These are phyloP conservation scores for Cystofilobasidium macerans DNA, from an alignment of 768 basidiomycete species.

Conservation along the genomic window DNA sequence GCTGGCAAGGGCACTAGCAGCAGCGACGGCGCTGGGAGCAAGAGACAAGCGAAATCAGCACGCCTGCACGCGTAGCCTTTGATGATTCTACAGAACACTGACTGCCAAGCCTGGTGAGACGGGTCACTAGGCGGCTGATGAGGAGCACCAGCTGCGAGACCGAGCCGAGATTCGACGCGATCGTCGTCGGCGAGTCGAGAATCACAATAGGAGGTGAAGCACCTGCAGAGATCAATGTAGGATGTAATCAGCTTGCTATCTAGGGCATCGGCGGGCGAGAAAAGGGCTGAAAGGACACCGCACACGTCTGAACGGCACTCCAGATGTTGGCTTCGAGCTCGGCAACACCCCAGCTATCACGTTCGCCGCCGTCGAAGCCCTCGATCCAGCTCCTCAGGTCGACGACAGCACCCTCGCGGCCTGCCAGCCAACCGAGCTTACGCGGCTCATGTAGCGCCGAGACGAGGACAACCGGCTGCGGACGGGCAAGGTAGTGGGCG, in stretches of 20 bases:
- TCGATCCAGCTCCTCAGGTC: slow-evolving; percentile 11
- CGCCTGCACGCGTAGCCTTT: neutral
- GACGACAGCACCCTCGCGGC: neutral
- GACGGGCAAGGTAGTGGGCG: neutral
- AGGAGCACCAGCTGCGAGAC: slow-evolving; percentile 36
- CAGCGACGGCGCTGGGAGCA: slow-evolving; percentile 45
- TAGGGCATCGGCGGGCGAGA: neutral
- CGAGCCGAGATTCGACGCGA: slow-evolving; percentile 52
- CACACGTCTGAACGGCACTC: slow-evolving; percentile 1
- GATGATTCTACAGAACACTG: neutral
- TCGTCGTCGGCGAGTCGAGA: slow-evolving; percentile 62
- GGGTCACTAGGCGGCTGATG: slow-evolving; percentile 1
- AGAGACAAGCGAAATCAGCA: slow-evolving; percentile 33
- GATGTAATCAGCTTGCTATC: neutral
- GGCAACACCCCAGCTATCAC: neutral
- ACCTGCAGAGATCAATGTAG: neutral
- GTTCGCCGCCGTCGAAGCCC: neutral
- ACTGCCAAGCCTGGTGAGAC: slow-evolving; percentile 6
- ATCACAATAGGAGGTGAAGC: slow-evolving; percentile 39
- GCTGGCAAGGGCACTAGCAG: slow-evolving; percentile 49
- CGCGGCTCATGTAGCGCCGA: neutral
- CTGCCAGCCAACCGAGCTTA: slow-evolving; percentile 3
- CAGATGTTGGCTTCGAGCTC: slow-evolving; percentile 7
- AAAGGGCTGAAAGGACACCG: no score
- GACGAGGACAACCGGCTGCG: slow-evolving; percentile 7